A percentile compares a stretch with the other conserved stretches of the same genome.
Conservation (phyloP, 495 filamentous ascomycete genomes). For the Talaromyces liani region DNA sequence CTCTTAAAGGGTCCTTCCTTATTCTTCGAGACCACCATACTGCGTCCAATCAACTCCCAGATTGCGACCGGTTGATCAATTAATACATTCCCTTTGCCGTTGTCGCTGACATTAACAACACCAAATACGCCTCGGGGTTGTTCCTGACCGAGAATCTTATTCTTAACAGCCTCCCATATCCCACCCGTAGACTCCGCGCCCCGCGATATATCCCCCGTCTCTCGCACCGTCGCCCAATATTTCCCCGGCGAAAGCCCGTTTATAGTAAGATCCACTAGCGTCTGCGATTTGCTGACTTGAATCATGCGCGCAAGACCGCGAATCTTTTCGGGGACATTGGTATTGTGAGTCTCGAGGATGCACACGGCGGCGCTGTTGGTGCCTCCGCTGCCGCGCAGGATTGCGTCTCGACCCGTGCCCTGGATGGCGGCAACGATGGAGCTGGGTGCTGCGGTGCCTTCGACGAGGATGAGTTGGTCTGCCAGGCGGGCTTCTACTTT, state of each 20-base stretch:
- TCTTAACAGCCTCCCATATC: slow-evolving; percentile 61
- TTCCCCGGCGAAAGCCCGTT: slow-evolving; percentile 74
- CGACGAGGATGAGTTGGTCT: slow-evolving; percentile 39
- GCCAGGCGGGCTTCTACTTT: slow-evolving; percentile 43
- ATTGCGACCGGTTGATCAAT: slow-evolving; percentile 73
- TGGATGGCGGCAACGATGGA: slow-evolving; percentile 84
- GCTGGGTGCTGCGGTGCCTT: slow-evolving; percentile 67
- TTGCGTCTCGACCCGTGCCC: slow-evolving; percentile 84
- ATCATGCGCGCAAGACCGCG: slow-evolving; percentile 76
- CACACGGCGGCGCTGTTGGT: slow-evolving; percentile 89
- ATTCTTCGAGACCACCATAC: slow-evolving; percentile 67
- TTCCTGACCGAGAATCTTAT: slow-evolving; percentile 40
- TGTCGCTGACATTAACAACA: slow-evolving; percentile 55
- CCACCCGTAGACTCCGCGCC: slow-evolving; percentile 75
- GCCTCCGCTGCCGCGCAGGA: slow-evolving; percentile 80
- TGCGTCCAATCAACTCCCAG: slow-evolving; percentile 92
- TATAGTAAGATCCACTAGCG: slow-evolving; percentile 80
- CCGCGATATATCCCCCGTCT: slow-evolving; percentile 81
- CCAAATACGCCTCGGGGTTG: slow-evolving; percentile 65
- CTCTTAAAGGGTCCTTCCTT: slow-evolving; percentile 42
- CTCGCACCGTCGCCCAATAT: slow-evolving; percentile 76
- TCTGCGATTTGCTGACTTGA: slow-evolving; percentile 65
- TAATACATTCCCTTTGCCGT: slow-evolving; percentile 65
- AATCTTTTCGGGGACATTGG: slow-evolving; percentile 49
- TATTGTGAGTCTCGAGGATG: slow-evolving; percentile 87